phyloP scores from a whole-genome alignment of 176 grass and related monocot genomes.

The Musa troglodytarum region DNA sequence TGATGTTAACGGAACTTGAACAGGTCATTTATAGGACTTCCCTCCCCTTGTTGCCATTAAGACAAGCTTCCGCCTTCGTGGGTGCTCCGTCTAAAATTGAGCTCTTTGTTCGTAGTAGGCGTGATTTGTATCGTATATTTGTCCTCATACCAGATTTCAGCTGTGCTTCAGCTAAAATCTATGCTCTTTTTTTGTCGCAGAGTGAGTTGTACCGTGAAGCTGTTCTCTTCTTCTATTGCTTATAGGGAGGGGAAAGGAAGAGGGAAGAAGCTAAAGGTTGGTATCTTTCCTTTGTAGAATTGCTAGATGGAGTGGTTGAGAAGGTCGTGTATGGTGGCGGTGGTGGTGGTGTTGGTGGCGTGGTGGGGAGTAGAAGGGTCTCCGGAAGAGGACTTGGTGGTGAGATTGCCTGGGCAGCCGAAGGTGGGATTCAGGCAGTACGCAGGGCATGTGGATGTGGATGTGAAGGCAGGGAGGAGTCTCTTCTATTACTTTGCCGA shows the following conservation, averaged over 20 bases:
- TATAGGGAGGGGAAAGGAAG: background rate
- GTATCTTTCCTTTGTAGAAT: background rate
- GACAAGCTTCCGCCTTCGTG: background rate
- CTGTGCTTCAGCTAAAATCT: background rate
- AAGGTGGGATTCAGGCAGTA: conserved; percentile 68
- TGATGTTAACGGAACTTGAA: too few species aligned
- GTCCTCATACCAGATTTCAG: background rate
- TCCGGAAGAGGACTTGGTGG: conserved; percentile 68
- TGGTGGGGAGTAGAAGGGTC: conserved; percentile 25
- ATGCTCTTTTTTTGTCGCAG: too few species aligned
- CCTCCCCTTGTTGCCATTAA: background rate
- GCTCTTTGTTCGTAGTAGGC: background rate
- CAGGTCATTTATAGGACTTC: background rate
- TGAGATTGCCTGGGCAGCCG: conserved; percentile 62
- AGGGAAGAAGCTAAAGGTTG: background rate
- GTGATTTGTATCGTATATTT: background rate
- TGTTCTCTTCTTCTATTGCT: background rate
- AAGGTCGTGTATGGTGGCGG: conserved; percentile 19
- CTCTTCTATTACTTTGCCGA: conserved; percentile 98
- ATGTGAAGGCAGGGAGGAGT: conserved; percentile 55
- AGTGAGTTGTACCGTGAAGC: background rate
- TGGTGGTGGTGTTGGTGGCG: background rate
- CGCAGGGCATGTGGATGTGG: conserved; percentile 77
- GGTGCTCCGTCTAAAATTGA: background rate
- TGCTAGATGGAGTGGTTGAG: conserved; percentile 13